Evolutionary conservation across 208 protist species (phyloP), one percentile per base, ranked within the genome.

Genomic region (Acanthamoeba triangularis): DNA sequence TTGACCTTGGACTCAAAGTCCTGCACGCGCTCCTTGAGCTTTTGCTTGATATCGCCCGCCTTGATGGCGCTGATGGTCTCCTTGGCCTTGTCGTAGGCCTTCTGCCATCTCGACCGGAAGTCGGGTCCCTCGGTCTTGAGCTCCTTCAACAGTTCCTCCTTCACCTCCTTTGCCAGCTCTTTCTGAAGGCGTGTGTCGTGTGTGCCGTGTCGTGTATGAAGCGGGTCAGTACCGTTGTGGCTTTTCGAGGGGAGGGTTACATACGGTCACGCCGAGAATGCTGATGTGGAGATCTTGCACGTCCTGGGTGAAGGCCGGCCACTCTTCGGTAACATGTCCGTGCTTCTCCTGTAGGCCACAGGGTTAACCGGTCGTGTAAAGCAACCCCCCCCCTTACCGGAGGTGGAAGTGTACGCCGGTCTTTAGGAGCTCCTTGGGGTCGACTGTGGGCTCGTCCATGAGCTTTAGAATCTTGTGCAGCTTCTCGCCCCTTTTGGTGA

Each of bases 321-420:
- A 84, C 25, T 52, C 74, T n/a, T 84, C 74, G 25, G 74, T 84
- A 37, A 84, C 74, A 41, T 84, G 74, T 1, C 74, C 74, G 28
- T 84, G 74, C 44, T 84, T 84, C 74, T 84, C 74, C 74, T 84
- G 44, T 10, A 84, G 0, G 74, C 3, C 37, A 20, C 3, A n/a
- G n/a, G 5, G 65, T 74, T 30, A 41, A 33, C 11, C 18, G 65
- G 11, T 33, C 2, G 65, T 14, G 44, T 49, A 13, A 13, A 6
- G 56, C 56, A 63, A 3, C 14, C 8, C 56, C 56, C 56, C 20
- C 56, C 23, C 20, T 61, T 14, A 25, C 14, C 20, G 25, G 18
- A 30, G 28, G 59, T 65, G 59, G 20, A 20, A 28, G 33, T 33
- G 69, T 78, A 78, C 69, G 14, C 69, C 69, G 8, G 35, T 44